Percentiles rank a stretch among this genome's conserved stretches.
phyloP scores from a whole-genome alignment of 2,329 filamentous ascomycete species.

The Hypoxylon sp. region DNA sequence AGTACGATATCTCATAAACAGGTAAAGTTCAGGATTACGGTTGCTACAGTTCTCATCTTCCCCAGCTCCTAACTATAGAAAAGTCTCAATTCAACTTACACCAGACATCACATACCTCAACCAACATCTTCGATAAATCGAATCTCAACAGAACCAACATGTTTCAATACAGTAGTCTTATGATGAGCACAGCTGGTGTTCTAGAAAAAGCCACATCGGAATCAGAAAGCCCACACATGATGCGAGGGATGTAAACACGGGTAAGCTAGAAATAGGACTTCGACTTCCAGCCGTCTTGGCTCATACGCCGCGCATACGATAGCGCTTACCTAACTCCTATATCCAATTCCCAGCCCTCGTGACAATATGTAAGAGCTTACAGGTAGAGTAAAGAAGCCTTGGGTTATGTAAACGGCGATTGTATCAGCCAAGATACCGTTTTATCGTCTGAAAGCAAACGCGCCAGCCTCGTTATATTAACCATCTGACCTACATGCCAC shows the following conservation, averaged over 20 bases:
- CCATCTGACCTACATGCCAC: conserved; percentile 11
- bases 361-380: not conserved
- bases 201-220: not conserved
- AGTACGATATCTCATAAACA: not conserved
- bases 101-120: not conserved
- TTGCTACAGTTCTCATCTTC: not conserved
- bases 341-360: not conserved
- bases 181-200: not conserved
- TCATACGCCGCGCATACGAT: not conserved
- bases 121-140: not conserved
- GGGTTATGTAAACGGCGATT: not conserved
- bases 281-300: not conserved
- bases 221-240: not conserved
- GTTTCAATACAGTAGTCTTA: not conserved
- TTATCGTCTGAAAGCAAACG: not conserved
- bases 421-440: not conserved
- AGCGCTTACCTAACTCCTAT: conserved; percentile 2
- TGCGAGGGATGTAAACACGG: not conserved
- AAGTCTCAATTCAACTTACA: not conserved
- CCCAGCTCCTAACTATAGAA: not conserved
- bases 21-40: not conserved
- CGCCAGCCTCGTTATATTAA: not conserved
- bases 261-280: not conserved
- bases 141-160: not conserved
- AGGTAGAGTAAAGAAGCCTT: not conserved